phyloP scores from a whole-genome alignment of 345 rosid genomes.

The Rhizophora apiculata region DNA sequence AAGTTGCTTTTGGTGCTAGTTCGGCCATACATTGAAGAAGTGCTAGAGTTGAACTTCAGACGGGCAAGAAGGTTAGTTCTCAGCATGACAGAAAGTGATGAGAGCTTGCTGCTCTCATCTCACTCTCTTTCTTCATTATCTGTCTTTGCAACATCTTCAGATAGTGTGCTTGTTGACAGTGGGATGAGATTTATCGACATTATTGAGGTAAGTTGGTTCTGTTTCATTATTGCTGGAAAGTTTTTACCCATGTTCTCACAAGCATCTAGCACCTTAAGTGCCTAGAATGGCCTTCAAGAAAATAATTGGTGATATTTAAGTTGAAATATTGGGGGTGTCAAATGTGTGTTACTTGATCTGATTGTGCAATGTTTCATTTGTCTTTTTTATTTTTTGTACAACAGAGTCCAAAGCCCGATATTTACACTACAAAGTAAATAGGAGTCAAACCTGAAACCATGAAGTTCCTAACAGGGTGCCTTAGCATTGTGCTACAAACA shows the following conservation, averaged over 20 bases:
- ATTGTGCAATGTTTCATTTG: too few species aligned
- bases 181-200: conserved; percentile 79
- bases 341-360: too few species aligned
- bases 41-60: conserved; percentile 80
- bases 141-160: conserved; percentile 55
- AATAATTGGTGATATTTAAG: too few species aligned
- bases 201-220: conserved; percentile 55
- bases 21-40: conserved; percentile 89
- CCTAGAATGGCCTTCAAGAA: too few species aligned
- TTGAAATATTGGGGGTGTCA: too few species aligned
- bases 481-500: too few species aligned
- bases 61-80: conserved; percentile 69
- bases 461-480: too few species aligned
- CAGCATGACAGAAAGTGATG: conserved; percentile 51
- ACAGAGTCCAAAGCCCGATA: too few species aligned
- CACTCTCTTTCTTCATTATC: conserved; percentile 53
- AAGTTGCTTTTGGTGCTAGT: conserved; percentile 82
- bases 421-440: too few species aligned
- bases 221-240: background rate
- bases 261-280: background rate
- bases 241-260: background rate
- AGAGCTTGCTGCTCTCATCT: conserved; percentile 51
- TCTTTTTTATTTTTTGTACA: too few species aligned
- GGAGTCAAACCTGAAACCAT: too few species aligned
- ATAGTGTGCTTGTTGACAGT: conserved; percentile 59